These are phyloP conservation scores for Acrasis kona DNA, from an alignment of 78 protist genomes.

Conservation along the genomic window DNA sequence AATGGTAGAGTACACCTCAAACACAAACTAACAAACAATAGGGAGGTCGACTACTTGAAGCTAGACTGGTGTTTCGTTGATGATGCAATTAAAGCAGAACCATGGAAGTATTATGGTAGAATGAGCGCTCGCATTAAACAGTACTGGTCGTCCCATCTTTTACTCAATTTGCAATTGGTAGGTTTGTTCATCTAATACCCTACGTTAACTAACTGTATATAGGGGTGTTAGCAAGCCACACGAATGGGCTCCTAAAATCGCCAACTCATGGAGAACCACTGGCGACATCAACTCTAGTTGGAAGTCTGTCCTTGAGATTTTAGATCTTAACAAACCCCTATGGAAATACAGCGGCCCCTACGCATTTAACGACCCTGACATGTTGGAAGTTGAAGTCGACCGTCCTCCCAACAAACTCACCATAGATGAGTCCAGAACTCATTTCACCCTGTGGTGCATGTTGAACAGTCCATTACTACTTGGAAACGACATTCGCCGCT, in stretches of 20 bases:
- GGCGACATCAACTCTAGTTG: background rate
- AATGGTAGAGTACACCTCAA: too few relatives aligned
- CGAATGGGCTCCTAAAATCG: background rate
- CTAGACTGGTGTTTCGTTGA: conserved; percentile 8
- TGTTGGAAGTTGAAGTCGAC: conserved; percentile 5
- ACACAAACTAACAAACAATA: too few relatives aligned
- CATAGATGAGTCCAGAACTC: background rate
- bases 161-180: conserved; percentile 23
- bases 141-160: background rate
- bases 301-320: background rate
- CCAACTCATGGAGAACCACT: conserved; percentile 8
- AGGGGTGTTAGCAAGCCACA: too few relatives aligned
- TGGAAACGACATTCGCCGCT: background rate
- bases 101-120: too few relatives aligned
- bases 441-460: conserved; percentile 4
- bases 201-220: too few relatives aligned
- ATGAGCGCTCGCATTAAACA: conserved; percentile 1
- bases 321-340: background rate
- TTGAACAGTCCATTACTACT: background rate
- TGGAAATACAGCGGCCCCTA: background rate
- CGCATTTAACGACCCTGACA: conserved; percentile 12
- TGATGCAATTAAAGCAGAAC: too few relatives aligned
- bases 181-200: too few relatives aligned
- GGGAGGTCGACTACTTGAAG: conserved; percentile 37
- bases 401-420: too few relatives aligned